A percentile compares a stretch with the other conserved stretches of the same genome.
These are phyloP conservation scores for Fusarium temperatum DNA, from an alignment of 2,329 filamentous ascomycete genomes.

Conservation along the genomic window DNA sequence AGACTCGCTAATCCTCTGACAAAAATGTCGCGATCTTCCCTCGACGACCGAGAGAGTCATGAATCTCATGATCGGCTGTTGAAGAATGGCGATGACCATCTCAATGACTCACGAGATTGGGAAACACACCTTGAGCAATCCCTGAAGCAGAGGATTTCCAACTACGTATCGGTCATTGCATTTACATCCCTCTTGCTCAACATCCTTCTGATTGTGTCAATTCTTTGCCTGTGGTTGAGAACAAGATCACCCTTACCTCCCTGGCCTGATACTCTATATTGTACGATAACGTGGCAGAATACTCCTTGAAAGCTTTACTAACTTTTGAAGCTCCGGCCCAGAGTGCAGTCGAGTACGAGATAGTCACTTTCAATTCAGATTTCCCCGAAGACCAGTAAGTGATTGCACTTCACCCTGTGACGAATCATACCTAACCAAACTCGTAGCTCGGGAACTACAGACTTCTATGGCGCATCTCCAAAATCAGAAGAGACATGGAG, in stretches of 20 bases:
- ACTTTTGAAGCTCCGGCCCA: not conserved
- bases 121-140: no score
- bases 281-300: not conserved
- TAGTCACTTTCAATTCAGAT: not conserved
- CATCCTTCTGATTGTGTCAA: not conserved
- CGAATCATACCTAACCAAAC: not conserved
- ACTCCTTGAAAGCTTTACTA: not conserved
- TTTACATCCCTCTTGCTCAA: not conserved
- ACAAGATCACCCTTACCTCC: not conserved
- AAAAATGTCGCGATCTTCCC: not conserved
- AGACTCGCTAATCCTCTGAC: not conserved
- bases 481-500: not conserved
- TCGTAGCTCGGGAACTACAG: not conserved
- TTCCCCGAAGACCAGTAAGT: not conserved
- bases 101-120: not conserved
- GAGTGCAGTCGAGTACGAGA: not conserved
- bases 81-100: not conserved
- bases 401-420: accelerated
- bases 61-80: not conserved
- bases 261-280: not conserved
- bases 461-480: not conserved
- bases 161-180: no score
- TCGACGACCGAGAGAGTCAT: not conserved
- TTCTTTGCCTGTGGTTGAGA: not conserved
- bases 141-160: not conserved